Base-by-base conservation (phyloP, 2,329 filamentous ascomycete genomes). In the Didymella pomorum region DNA sequence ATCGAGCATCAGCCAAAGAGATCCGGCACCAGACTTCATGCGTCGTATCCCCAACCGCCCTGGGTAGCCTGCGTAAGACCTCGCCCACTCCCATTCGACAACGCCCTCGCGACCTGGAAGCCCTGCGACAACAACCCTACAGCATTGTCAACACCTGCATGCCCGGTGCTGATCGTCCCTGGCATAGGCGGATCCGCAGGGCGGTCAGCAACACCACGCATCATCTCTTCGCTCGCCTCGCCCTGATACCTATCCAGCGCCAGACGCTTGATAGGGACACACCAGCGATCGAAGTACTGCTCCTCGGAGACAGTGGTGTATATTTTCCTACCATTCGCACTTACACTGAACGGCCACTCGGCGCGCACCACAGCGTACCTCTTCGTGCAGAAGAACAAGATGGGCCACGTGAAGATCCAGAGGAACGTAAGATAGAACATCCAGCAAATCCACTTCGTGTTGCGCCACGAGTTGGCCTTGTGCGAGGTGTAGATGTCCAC, bases 361-460 rank as follows among this genome's bases (percentile, higher is more conserved):
- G 84, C 83, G 21, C 81, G 79, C 3, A 86, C 82, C 2, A 90
- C 87, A 62, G 88, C 83, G 78, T 88, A 93, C 47, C 85, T 81
- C 70, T 85, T 86, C 1, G 90, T 93, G 18, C 83, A 77, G 71
- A 91, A 82, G 76, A 86, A 88, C 12, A 93, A 80, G 56, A 85
- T 83, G 0, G 90, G 90, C 90, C 90, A 93, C 3, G 84, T 80
- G 65, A 93, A 80, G 56, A 93, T 69, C 82, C 89, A 89, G 12
- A 90, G 74, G 59, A 92, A 86, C 0, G 87, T 87, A 6, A 90
- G 72, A 70, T 85, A 87, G 77, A 88, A 91, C 10, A 91, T 43
- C 80, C 85, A 85, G 41, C 83, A 79, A 43, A 92, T 79, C 87
- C 87, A 91, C 7, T 71, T 73, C 1, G 82, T 87, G 44, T 87